A percentile compares a stretch with the other conserved stretches of the same genome.
Evolutionary conservation across 345 rosid genomes (phyloP).

Genomic region (Psidium guajava): DNA sequence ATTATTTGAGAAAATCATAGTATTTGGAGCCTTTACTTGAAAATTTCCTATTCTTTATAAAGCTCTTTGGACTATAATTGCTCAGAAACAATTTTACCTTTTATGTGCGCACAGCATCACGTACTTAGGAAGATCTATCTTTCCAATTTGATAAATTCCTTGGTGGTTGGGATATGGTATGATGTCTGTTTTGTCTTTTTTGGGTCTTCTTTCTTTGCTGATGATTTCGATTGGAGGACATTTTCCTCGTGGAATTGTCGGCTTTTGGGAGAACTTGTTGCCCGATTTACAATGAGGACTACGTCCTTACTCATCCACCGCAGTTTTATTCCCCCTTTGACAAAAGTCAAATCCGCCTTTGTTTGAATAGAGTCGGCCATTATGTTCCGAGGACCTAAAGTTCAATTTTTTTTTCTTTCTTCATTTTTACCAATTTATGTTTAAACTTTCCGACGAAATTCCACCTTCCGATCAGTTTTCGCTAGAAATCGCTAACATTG

Average conservation of each 20-base stretch:
- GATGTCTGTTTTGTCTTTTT: background rate
- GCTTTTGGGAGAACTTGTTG: background rate
- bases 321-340: background rate
- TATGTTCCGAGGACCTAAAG: background rate
- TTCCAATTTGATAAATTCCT: background rate
- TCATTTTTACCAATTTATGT: background rate
- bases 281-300: background rate
- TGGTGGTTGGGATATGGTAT: background rate
- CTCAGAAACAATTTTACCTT: background rate
- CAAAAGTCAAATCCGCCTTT: background rate
- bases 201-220: background rate
- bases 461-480: rapidly evolving
- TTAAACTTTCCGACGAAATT: background rate
- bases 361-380: background rate
- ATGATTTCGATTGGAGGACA: background rate
- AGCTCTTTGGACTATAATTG: background rate
- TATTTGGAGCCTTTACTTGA: too few species aligned
- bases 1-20: too few species aligned
- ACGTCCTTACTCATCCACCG: background rate
- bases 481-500: rapidly evolving
- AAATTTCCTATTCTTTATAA: background rate
- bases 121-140: background rate
- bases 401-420: background rate
- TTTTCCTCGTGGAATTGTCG: background rate
- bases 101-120: background rate